Conservation (phyloP, 2,329 filamentous ascomycete species). For the Magnaporthiopsis poae region DNA sequence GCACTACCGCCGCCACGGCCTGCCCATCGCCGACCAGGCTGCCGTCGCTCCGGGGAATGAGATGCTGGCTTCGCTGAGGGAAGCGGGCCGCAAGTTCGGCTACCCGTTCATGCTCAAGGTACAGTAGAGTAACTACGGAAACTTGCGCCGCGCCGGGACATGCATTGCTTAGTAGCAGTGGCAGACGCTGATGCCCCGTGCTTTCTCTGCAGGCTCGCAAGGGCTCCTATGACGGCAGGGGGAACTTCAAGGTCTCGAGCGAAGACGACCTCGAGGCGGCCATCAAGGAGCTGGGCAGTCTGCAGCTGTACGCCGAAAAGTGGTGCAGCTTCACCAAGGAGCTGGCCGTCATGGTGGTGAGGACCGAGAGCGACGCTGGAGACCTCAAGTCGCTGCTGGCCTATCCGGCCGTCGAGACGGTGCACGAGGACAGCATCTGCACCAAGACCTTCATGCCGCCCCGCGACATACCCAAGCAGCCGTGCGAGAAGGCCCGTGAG, state of each 20-base stretch:
- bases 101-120: conserved; percentile 84
- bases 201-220: conserved; percentile 47
- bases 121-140: not conserved
- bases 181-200: not conserved
- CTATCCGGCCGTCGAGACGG: conserved; percentile 85
- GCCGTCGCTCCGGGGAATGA: conserved; percentile 48
- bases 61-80: conserved; percentile 50
- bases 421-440: conserved; percentile 93
- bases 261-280: conserved; percentile 49
- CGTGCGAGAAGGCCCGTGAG: conserved; percentile 58
- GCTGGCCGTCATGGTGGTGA: conserved; percentile 87
- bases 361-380: conserved; percentile 61
- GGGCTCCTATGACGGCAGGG: conserved; percentile 84
- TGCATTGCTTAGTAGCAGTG: not conserved
- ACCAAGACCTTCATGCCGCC: conserved; percentile 84
- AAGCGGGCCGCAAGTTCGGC: conserved; percentile 55
- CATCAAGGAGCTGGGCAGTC: conserved; percentile 55
- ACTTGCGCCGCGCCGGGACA: too few relatives aligned
- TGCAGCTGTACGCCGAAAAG: conserved; percentile 78
- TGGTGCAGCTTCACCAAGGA: conserved; percentile 80
- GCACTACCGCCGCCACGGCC: conserved; percentile 56
- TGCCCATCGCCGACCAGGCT: conserved; percentile 64
- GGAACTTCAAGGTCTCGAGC: conserved; percentile 45
- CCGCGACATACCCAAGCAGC: conserved; percentile 51
- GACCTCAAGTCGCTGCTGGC: conserved; percentile 46